Evolutionary conservation across 768 basidiomycete genomes (phyloP), one percentile per base, ranked within the genome.

Genomic region (Auricularia auricula-judae): DNA sequence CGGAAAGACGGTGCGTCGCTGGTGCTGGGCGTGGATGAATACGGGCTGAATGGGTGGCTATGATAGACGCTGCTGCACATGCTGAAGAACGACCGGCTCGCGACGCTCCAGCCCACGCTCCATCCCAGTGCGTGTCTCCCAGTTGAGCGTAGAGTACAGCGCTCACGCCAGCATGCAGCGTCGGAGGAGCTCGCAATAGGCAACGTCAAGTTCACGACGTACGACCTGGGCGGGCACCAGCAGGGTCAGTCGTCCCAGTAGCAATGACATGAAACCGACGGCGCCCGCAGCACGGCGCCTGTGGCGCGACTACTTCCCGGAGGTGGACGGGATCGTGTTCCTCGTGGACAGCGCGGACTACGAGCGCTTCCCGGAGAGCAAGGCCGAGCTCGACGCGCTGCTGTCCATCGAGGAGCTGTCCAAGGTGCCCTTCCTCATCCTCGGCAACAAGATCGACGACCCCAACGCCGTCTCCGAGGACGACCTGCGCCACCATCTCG

Each of bases 361-460:
- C 72, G 97, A 98, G 79, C 90, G 96, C 53, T 96, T 99, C 77
- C 76, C 87, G 7, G 97, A 98, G 78, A 92, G 92, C 68, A 98
- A 98, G 76, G 94, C 93, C 12, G 97, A 99, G 77, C 86, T 99
- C 59, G 96, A 98, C 73, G 89, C 94, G 4, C 86, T 99, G 67
- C 85, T 99, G 65, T 88, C 89, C 36, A 98, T 98, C 68, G 97
- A 98, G 76, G 89, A 95, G 72, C 87, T 98, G 67, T 79, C 87
- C 67, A 96, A 93, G 76, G 96, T 99, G 39, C 97, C 97, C 56
- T 98, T 99, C 89, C 85, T 99, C 64, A 85, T 99, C 66, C 87
- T 98, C 60, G 97, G 97, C 54, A 99, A 99, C 84, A 98, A 99
- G 85, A 99, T 99, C 71, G 97, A 98, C 72, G 95, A 95, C n/a